Base-by-base conservation (phyloP, 106 monocot species). In the Gastrodia elata region DNA sequence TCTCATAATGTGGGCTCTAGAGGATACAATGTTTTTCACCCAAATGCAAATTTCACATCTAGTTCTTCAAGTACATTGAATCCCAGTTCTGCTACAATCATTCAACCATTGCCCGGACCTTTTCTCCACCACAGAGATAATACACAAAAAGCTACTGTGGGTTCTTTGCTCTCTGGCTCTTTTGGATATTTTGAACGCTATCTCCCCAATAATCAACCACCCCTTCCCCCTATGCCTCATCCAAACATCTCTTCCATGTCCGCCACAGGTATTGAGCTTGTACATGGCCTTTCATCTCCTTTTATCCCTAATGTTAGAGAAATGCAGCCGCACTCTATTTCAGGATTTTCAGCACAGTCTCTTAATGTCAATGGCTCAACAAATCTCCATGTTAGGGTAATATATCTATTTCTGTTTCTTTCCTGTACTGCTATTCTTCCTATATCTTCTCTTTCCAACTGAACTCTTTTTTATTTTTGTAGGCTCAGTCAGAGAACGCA, bases 141-240 rank as follows among this genome's bases (percentile, higher is more conserved):
- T 65, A 75, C 80, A 39, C 84, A 84, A 15, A 80, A 77, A 73
- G 18, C 72, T 77, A 65, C 56, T 76, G 68, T 77, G 72, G 55
- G 39, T 28, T 81, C 84, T 57, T 28, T 73, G 74, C 46, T 78
- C 42, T 16, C 59, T 25, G 71, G 71, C 39, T 86, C 87, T 76
- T 90, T 82, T 38, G 87, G 84, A 46, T 85, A 80, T 64, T 75
- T 58, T 73, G 90, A 86, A 33, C 83, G 79, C 38, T 87, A 77
- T 11, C 30, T 80, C 64, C 30, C 80, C 18, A 75, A 49, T 11
- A 86, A 75, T 67, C 91, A 93, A 75, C 98, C 93, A 33, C 98
- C 98, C 71, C 77, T 93, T 46, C 98, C 98, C 43, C 88, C 88
- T 34, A 84, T 71, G 48, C 97, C 97, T 10, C 93, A 91, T 73